Percentiles rank a stretch among this genome's conserved stretches.
phyloP scores from a whole-genome alignment of 108 stramenopile species.

The Stephanodiscus triporus region DNA sequence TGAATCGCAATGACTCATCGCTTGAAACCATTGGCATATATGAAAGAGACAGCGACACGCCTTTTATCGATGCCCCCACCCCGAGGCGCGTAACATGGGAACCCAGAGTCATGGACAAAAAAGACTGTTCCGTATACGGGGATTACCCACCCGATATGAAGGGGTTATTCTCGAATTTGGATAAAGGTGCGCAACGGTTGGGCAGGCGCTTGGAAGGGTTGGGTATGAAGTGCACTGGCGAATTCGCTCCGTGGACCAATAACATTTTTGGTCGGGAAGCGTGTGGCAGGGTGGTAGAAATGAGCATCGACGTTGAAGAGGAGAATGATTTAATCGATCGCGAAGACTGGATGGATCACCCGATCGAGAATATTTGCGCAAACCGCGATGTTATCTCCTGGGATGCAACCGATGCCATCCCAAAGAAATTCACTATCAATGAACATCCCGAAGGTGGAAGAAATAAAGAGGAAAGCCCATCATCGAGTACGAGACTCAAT shows the following conservation, averaged over 20 bases:
- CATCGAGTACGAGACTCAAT: background rate
- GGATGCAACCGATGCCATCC: background rate
- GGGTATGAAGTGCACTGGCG: conserved; percentile 2
- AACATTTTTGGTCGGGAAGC: background rate
- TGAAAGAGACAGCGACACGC: background rate
- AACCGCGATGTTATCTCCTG: background rate
- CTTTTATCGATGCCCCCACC: background rate
- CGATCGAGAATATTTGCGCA: no score
- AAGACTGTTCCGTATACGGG: background rate
- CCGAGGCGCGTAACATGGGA: background rate
- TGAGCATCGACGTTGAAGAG: background rate
- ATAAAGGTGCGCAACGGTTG: background rate
- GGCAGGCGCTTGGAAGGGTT: conserved; percentile 7
- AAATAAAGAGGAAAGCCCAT: background rate
- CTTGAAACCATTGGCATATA: conserved; percentile 1
- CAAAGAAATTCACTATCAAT: background rate
- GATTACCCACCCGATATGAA: background rate
- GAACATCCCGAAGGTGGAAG: background rate
- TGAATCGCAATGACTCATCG: background rate
- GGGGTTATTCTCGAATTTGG: background rate
- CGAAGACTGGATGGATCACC: no score
- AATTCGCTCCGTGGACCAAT: background rate
- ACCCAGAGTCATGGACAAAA: background rate
- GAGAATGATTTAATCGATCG: no score
- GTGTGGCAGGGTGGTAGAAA: no score